A percentile compares a stretch with the other conserved stretches of the same genome.
Conservation (phyloP, 2,329 filamentous ascomycete genomes). For the Colletotrichum liaoningense region DNA sequence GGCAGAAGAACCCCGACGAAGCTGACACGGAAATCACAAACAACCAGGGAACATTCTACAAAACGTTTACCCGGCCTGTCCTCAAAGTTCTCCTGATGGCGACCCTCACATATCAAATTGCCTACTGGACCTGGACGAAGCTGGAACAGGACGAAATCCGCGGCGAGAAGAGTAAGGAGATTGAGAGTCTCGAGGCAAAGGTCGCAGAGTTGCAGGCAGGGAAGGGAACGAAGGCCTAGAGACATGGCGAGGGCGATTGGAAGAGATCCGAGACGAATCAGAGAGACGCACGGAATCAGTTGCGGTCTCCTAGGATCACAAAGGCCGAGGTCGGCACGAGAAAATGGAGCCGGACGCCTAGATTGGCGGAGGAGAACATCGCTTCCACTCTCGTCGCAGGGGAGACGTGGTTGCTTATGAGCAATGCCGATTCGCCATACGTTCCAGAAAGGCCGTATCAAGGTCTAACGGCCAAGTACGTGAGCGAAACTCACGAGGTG, state of each 20-base stretch:
- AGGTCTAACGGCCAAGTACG: not conserved
- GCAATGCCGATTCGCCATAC: not conserved
- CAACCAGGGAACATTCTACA: constrained; percentile 75
- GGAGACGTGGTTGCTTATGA: not conserved
- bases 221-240: not conserved
- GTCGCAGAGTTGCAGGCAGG: constrained; percentile 47
- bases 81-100: constrained; percentile 80
- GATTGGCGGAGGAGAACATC: not conserved
- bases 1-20: not conserved
- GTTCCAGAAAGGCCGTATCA: not conserved
- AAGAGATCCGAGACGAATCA: not conserved
- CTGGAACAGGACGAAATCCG: constrained; percentile 79
- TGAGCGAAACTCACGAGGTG: not conserved
- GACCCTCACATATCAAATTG: constrained; percentile 81
- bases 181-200: constrained; percentile 51
- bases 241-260: not conserved
- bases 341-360: not conserved
- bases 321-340: not conserved
- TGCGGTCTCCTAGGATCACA: not conserved
- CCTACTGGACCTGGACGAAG: constrained; percentile 80
- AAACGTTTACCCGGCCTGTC: constrained; percentile 78
- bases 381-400: not conserved
- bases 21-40: not conserved
- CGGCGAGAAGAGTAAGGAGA: constrained; percentile 53
- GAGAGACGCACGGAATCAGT: not conserved